Evolutionary conservation across 306 rosid species (phyloP).

Genomic region (Castanopsis chinensis): DNA sequence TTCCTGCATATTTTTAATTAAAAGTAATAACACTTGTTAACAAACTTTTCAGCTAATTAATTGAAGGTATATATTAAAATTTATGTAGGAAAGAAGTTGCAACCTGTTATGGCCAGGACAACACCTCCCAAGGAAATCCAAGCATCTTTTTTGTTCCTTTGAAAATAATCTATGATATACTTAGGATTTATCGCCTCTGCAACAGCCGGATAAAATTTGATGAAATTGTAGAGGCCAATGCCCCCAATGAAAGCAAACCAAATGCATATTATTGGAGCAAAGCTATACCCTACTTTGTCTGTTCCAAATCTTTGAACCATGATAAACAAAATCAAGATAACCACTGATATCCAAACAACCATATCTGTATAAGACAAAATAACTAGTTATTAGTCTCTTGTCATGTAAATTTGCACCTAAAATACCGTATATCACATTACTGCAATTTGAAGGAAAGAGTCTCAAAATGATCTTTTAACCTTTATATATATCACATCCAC

Average conservation of each 20-base stretch:
- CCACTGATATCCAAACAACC: constrained; percentile 40
- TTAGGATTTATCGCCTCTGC: constrained; percentile 35
- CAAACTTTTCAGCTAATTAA: not conserved
- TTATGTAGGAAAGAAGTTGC: not conserved
- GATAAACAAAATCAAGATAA: constrained; percentile 31
- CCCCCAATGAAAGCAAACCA: constrained; percentile 33
- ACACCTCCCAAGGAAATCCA: constrained; percentile 51
- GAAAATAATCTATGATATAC: constrained; percentile 32
- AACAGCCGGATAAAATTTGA: constrained; percentile 23
- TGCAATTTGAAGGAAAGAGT: too few relatives aligned
- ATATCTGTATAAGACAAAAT: constrained; percentile 12
- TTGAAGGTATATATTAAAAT: not conserved
- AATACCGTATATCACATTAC: too few relatives aligned
- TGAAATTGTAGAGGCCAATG: constrained; percentile 39
- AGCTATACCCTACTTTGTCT: constrained; percentile 42
- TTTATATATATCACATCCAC: too few relatives aligned
- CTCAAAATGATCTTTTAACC: too few relatives aligned
- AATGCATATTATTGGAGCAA: constrained; percentile 39
- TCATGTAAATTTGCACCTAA: too few relatives aligned
- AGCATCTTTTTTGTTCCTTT: constrained; percentile 35
- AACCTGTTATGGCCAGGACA: constrained; percentile 41
- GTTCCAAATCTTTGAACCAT: constrained; percentile 47
- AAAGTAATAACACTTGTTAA: not conserved
- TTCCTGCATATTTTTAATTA: not conserved
- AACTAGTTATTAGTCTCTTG: too few relatives aligned